These are phyloP conservation scores for Fusarium penzigii DNA, from an alignment of 2,329 filamentous ascomycete species.

Conservation along the genomic window DNA sequence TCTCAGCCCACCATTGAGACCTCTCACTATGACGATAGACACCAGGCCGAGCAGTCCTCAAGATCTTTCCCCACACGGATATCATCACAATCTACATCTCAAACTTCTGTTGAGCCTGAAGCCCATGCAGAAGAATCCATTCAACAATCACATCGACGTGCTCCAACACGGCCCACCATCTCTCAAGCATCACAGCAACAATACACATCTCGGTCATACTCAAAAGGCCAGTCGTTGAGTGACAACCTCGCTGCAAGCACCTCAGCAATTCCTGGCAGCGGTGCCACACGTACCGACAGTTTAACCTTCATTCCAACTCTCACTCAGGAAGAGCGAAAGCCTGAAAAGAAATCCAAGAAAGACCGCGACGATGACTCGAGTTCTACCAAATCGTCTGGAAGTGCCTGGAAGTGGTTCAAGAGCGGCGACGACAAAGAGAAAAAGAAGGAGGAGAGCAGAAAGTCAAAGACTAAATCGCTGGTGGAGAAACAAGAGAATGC, in stretches of 20 bases:
- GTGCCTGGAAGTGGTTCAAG: slow-evolving; percentile 71
- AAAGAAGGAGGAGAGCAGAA: slow-evolving; percentile 63
- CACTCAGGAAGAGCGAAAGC: slow-evolving; percentile 67
- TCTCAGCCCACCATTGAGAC: slow-evolving; percentile 63
- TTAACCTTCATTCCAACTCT: slow-evolving; percentile 80
- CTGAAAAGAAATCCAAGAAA: slow-evolving; percentile 75
- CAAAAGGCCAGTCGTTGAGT: slow-evolving; percentile 29
- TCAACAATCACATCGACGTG: slow-evolving; percentile 41
- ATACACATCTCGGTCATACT: slow-evolving; percentile 29
- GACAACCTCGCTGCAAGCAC: slow-evolving; percentile 43
- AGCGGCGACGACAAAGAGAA: slow-evolving; percentile 71
- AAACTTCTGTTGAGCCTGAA: slow-evolving; percentile 28
- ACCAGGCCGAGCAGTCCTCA: slow-evolving; percentile 25
- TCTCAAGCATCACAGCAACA: slow-evolving; percentile 27
- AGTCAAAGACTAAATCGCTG: slow-evolving; percentile 62
- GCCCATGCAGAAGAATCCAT: slow-evolving; percentile 43
- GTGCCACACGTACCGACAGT: slow-evolving; percentile 68
- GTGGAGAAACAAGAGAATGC: slow-evolving; percentile 74
- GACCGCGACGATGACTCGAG: slow-evolving; percentile 66
- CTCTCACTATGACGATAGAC: slow-evolving; percentile 47
- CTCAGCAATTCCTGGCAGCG: slow-evolving; percentile 69
- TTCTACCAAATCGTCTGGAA: slow-evolving; percentile 69
- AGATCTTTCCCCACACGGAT: slow-evolving; percentile 53
- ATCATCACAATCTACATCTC: slow-evolving; percentile 50
- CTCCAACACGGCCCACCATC: slow-evolving; percentile 16